Conservation (phyloP, 2,329 filamentous ascomycete genomes). For the Thermothelomyces thermophilus region DNA sequence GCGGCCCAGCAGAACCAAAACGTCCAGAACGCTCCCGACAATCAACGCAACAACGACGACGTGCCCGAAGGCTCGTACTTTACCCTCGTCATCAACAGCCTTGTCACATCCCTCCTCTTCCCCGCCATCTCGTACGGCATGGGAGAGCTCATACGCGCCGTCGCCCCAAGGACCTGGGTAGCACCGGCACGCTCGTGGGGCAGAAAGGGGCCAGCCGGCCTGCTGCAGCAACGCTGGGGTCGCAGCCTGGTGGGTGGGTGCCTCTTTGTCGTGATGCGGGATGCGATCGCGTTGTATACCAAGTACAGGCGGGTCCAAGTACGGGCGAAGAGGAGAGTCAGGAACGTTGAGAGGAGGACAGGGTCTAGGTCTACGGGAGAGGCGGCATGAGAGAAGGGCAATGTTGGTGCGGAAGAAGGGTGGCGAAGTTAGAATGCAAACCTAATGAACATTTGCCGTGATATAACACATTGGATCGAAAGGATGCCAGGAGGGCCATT, state of each 20-base stretch:
- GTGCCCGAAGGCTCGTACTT: constrained; percentile 31
- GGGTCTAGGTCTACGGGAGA: too few relatives aligned
- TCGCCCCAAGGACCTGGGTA: constrained; percentile 64
- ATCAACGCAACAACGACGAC: constrained; percentile 23
- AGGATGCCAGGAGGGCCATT: too few relatives aligned
- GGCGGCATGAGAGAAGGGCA: background rate
- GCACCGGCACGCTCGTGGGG: constrained; percentile 37
- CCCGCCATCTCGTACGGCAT: constrained; percentile 73
- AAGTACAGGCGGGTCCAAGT: constrained; percentile 57
- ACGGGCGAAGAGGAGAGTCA: constrained; percentile 24
- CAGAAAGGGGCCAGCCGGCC: constrained; percentile 39
- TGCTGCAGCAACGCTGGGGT: constrained; percentile 82
- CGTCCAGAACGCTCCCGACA: constrained; percentile 17
- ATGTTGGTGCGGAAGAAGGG: background rate
- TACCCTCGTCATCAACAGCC: constrained; percentile 40
- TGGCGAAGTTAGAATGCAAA: too few relatives aligned
- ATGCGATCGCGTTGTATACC: constrained; percentile 53
- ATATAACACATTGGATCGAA: too few relatives aligned
- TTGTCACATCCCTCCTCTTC: constrained; percentile 60
- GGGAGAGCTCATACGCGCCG: constrained; percentile 65
- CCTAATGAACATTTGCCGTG: too few relatives aligned
- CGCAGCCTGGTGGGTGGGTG: constrained; percentile 83
- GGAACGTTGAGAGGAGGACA: constrained; percentile 15
- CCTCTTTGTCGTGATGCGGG: constrained; percentile 78
- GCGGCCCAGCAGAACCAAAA: background rate